Percentiles rank a stretch among this genome's conserved stretches.
Conservation (phyloP, 257 asterid species). For the Lavandula angustifolia region DNA sequence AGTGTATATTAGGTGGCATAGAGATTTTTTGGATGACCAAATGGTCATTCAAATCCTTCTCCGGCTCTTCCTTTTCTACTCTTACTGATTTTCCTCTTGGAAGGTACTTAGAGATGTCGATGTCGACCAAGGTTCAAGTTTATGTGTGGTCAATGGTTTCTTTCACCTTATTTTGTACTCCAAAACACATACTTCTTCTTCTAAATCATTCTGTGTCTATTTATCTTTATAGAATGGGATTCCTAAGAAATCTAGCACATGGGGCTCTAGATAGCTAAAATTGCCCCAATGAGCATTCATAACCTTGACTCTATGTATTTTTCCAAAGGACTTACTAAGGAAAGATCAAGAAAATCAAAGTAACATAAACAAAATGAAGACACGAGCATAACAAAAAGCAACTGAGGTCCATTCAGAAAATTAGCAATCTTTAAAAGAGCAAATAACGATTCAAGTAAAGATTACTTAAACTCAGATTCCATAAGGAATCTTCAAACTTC, state of each 20-base stretch:
- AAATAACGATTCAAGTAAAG: conserved; percentile 25
- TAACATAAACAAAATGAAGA: conserved; percentile 5
- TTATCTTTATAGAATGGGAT: not conserved
- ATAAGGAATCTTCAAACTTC: conserved; percentile 34
- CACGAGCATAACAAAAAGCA: conserved; percentile 10
- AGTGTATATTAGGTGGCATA: not conserved
- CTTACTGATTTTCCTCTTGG: not conserved
- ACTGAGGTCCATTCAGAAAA: conserved; percentile 1
- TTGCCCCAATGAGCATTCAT: not conserved
- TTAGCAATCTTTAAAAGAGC: conserved; percentile 16
- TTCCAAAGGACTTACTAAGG: not conserved
- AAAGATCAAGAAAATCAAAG: conserved; percentile 9
- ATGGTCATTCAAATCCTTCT: not conserved
- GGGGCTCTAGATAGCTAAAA: no score
- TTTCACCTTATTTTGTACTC: not conserved
- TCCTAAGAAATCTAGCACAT: not conserved
- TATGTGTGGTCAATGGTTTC: not conserved
- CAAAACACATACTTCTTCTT: not conserved
- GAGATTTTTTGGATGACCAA: not conserved
- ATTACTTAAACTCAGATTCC: conserved; percentile 21
- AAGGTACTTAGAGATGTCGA: not conserved
- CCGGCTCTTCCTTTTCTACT: not conserved
- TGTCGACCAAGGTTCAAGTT: not conserved
- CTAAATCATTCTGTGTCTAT: not conserved
- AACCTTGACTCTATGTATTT: no score